Base-by-base conservation (phyloP, 2,329 filamentous ascomycete species). In the Fusarium beomiforme region DNA sequence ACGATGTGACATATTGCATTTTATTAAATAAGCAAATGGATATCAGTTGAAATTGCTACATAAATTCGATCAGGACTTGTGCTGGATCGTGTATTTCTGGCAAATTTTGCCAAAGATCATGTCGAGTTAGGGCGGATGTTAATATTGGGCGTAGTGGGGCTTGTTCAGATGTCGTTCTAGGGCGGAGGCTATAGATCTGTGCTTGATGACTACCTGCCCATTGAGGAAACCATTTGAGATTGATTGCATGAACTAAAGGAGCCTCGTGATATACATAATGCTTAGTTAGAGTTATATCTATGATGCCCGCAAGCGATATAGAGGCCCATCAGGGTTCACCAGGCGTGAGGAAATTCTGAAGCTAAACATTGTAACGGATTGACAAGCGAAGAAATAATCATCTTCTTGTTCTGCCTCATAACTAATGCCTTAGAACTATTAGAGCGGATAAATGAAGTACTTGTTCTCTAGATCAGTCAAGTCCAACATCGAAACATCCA, bases 391-490 rank as follows among this genome's bases (percentile, higher is more conserved):
- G n/a, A n/a, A n/a, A n/a, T n/a, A n/a, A n/a, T n/a, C n/a, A n/a
- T n/a, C n/a, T n/a, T n/a, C n/a, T n/a, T n/a, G n/a, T n/a, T n/a
- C n/a, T n/a, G n/a, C n/a, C n/a, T n/a, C n/a, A n/a, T n/a, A n/a
- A n/a, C n/a, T n/a, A n/a, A n/a, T n/a, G n/a, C n/a, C n/a, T n/a
- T n/a, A n/a, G n/a, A n/a, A n/a, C n/a, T n/a, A 51, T 24, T 58
- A 58, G 7, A 58, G 14, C 2, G 55, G 55, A 23, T 58, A 59
- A 24, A 39, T 44, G 9, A 65, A 23, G 13, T 37, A 73, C 50
- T 72, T 73, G 24, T 73, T 72, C 57, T 73, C 69, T n/a, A 72
- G 26, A 63, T 72, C 69, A 9, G 69, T 73, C 37, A 73, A 56
- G 58, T 72, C 70, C 21, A 73, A 33, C 57, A 72, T 72, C 2